Evolutionary conservation across 2,329 filamentous ascomycete genomes (phyloP).

Genomic region (Diplodia corticola): DNA sequence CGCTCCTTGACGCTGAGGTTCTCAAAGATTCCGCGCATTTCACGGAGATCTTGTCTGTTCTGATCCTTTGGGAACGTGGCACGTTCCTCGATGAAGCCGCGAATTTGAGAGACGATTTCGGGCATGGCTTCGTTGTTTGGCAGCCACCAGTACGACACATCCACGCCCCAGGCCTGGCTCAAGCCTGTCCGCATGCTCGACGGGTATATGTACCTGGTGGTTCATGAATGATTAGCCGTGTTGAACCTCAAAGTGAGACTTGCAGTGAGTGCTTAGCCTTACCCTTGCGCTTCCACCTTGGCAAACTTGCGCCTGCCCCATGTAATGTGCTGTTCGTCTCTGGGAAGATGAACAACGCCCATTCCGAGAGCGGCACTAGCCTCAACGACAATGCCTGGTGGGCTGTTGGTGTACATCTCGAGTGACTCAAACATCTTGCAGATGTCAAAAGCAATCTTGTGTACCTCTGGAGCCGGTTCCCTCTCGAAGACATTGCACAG

Average conservation of each 20-base stretch:
- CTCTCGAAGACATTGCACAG: constrained; percentile 59
- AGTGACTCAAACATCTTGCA: constrained; percentile 81
- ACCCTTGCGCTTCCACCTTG: constrained; percentile 76
- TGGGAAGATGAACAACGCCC: constrained; percentile 75
- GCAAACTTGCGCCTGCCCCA: constrained; percentile 83
- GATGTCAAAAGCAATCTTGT: constrained; percentile 64
- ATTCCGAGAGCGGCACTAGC: constrained; percentile 77
- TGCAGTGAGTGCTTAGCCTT: constrained; percentile 39
- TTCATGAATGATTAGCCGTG: constrained; percentile 8
- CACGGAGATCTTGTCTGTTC: constrained; percentile 64
- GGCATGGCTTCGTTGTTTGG: constrained; percentile 76
- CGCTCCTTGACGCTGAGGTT: constrained; percentile 33
- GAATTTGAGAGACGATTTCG: constrained; percentile 71
- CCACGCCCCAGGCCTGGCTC: constrained; percentile 72
- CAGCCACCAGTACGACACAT: constrained; percentile 83
- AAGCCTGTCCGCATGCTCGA: constrained; percentile 71
- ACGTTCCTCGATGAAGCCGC: constrained; percentile 78
- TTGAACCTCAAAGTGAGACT: background rate
- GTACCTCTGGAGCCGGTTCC: constrained; percentile 56
- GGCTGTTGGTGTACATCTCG: constrained; percentile 68
- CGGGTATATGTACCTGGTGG: constrained; percentile 76
- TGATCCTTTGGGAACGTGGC: constrained; percentile 54
- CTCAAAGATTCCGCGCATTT: constrained; percentile 70
- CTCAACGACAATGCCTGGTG: constrained; percentile 68
- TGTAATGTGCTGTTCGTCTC: constrained; percentile 68